Base-by-base conservation (phyloP, 2,329 filamentous ascomycete genomes). In the Mycosphaerella sp. region DNA sequence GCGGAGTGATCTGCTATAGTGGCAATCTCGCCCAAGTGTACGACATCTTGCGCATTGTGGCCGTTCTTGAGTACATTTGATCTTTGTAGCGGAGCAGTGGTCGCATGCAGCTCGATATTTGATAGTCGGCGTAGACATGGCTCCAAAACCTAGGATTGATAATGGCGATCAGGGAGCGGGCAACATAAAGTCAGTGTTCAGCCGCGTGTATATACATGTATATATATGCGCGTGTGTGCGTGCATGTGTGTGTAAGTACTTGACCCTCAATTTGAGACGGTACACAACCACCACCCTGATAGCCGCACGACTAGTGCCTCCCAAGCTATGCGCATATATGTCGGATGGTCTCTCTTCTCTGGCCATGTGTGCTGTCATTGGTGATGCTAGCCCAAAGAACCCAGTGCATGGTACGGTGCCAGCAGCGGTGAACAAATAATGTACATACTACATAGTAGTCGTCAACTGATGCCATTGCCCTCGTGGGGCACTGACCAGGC, bases 101-200 rank as follows among this genome's bases (percentile, higher is more conserved):
- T 61, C 59, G 54, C 59, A 61, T 14, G 59, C 59, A 41, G 59
- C 59, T 42, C 59, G 56, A 41, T 59, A 61, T 44, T 61, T 61
- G 54, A 61, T 59, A 34, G 49, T 56, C 32, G 51, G 44, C 10
- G 44, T 43, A 40, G 51, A 47, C 51, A 53, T 53, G 29, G 11
- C 34, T 38, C 34, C 6, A 38, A 9, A 38, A 38, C 6, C 31
- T n/a, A 7, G 29, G 9, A 7, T 14, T 7, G 10, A 14, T 6
- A 32, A 17, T 29, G 21, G 44, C 26, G 44, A 46, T 34, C 11
- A 14, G 21, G 26, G 32, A 17, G 44, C 44, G 44, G 32, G 14
- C 44, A 29, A 36, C 4, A 10, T 14, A 5, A 46, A 29, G 29
- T 29, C 17, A 29, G 21, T 44, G 26, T 29, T 29, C 21, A 26